These are phyloP conservation scores for Hyaloscypha hepaticicola DNA, from an alignment of 495 filamentous ascomycete species.

Conservation along the genomic window DNA sequence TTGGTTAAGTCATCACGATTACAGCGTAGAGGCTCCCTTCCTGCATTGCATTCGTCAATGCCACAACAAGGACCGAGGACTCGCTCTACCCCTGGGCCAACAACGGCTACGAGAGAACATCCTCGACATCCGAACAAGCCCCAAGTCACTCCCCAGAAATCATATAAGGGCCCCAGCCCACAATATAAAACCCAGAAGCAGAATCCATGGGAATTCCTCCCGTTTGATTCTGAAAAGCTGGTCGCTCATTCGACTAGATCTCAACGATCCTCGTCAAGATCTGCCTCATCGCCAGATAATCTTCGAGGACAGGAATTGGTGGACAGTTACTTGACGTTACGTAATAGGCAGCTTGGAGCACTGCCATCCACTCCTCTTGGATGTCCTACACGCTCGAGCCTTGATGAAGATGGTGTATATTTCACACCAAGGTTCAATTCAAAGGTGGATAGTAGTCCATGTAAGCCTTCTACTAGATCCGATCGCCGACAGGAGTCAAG, in stretches of 20 bases:
- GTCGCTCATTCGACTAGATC: not conserved
- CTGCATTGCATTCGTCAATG: not conserved
- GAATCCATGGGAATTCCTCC: not conserved
- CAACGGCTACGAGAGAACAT: not conserved
- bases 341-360: not conserved
- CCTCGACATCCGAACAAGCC: constrained; percentile 5
- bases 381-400: not conserved
- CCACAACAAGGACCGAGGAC: not conserved
- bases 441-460: not conserved
- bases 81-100: not conserved
- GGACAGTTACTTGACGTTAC: not conserved
- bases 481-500: not conserved
- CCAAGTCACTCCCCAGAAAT: constrained; percentile 10
- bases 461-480: not conserved
- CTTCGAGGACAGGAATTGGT: not conserved
- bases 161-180: constrained; percentile 4
- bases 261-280: not conserved
- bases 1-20: not conserved
- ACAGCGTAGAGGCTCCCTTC: not conserved
- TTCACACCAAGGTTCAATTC: not conserved
- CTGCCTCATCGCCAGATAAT: not conserved
- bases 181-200: constrained; percentile 21
- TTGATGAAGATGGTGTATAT: not conserved
- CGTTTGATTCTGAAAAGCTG: not conserved
- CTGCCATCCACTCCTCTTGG: not conserved